Conservation (phyloP, 2,329 filamentous ascomycete genomes). For the Colletotrichum sp. region DNA sequence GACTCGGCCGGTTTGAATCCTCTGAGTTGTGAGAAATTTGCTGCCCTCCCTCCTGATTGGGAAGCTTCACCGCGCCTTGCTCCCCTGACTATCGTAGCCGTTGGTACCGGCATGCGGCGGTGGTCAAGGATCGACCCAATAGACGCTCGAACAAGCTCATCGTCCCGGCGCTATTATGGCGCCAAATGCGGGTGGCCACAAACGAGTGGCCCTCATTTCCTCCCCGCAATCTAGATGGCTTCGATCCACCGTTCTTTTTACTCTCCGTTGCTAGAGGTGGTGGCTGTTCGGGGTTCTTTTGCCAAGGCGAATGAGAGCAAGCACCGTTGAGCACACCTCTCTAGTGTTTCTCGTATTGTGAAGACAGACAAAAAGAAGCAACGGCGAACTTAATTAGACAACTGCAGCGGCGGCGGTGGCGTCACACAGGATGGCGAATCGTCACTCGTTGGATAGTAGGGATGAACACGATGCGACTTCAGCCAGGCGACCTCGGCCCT, state of each 20-base stretch:
- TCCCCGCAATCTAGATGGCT: not conserved
- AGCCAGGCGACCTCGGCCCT: not conserved
- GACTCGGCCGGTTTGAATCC: not conserved
- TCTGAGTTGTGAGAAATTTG: not conserved
- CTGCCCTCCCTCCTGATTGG: not conserved
- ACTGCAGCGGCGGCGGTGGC: not conserved
- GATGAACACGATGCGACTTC: not conserved
- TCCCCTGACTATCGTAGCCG: constrained; percentile 4
- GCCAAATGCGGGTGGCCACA: not conserved
- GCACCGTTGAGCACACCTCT: not conserved
- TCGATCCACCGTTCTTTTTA: not conserved
- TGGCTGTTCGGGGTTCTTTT: not conserved
- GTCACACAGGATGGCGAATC: not conserved
- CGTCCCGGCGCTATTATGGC: constrained; percentile 12
- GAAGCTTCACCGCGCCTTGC: not conserved
- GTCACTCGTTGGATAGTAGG: not conserved
- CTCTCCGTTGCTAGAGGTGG: not conserved
- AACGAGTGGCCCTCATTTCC: constrained; percentile 1
- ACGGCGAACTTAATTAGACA: not conserved
- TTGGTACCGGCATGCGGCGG: not conserved
- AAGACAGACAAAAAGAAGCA: not conserved
- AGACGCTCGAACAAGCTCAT: constrained; percentile 8
- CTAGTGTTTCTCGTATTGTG: constrained; percentile 1
- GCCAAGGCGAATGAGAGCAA: not conserved
- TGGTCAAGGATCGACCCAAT: constrained; percentile 13